Conservation (phyloP, 306 rosid genomes). For the Adenanthera pavonina region DNA sequence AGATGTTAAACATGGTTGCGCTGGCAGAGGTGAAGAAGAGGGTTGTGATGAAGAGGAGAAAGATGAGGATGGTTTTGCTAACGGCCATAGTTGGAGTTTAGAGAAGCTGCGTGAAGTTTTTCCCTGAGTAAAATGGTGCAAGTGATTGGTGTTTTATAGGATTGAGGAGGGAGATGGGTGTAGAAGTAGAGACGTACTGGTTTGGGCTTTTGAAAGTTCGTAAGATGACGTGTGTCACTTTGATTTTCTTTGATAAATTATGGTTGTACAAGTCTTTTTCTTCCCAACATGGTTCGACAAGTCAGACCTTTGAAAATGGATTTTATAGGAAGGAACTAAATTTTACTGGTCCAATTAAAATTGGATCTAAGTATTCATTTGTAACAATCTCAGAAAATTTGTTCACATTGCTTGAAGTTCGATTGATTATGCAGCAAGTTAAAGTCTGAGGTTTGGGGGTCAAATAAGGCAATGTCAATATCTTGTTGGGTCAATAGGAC, state of each 20-base stretch:
- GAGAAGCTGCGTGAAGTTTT: background rate
- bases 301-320: conserved; percentile 13
- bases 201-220: background rate
- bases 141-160: background rate
- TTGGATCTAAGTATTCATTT: background rate
- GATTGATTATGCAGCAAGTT: background rate
- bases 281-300: too few relatives aligned
- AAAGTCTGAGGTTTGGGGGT: too few relatives aligned
- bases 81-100: conserved; percentile 18
- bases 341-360: background rate
- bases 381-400: background rate
- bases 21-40: background rate
- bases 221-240: background rate
- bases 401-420: background rate
- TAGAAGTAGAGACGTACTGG: background rate
- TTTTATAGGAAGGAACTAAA: background rate
- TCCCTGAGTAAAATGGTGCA: background rate
- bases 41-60: background rate
- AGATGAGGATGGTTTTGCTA: background rate
- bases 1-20: conserved; percentile 41
- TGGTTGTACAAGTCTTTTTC: background rate
- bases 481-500: too few relatives aligned
- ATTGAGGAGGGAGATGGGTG: background rate
- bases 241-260: background rate
- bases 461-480: too few relatives aligned